These are phyloP conservation scores for Gastrolobium villosum DNA, from an alignment of 306 rosid genomes.

Conservation along the genomic window DNA sequence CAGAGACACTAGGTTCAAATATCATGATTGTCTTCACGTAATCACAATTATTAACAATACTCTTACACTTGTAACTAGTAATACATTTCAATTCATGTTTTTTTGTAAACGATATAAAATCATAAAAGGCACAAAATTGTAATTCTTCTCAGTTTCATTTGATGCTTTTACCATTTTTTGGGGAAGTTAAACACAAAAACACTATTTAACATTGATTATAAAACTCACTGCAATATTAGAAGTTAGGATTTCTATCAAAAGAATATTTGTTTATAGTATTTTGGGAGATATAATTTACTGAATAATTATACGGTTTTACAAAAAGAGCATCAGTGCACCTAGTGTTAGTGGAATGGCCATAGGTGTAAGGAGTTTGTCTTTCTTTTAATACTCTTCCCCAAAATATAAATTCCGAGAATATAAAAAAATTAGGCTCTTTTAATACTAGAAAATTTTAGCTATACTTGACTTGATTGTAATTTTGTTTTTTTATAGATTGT, in stretches of 20 bases:
- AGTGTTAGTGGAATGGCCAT: constrained; percentile 8
- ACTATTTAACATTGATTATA: background rate
- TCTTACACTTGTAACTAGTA: background rate
- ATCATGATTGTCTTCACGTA: background rate
- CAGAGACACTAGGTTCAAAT: background rate
- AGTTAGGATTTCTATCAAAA: background rate
- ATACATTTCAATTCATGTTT: background rate
- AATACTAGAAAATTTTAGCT: constrained; percentile 1
- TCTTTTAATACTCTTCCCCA: background rate
- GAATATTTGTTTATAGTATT: background rate
- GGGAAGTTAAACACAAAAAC: background rate
- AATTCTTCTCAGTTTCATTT: background rate
- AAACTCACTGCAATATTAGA: background rate
- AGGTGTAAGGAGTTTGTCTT: constrained; percentile 19
- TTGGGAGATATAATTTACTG: constrained; percentile 2
- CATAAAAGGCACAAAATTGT: background rate
- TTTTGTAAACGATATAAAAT: background rate
- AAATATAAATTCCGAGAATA: constrained; percentile 14
- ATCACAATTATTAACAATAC: background rate
- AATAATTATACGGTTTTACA: background rate
- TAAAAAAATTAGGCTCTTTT: constrained; percentile 13
- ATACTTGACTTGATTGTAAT: constrained; percentile 3
- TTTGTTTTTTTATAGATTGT: constrained; percentile 19
- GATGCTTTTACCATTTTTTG: background rate
- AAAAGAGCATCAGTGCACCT: constrained; percentile 10